These are phyloP conservation scores for Suillus bovinus DNA, from an alignment of 768 basidiomycete species.

Conservation along the genomic window DNA sequence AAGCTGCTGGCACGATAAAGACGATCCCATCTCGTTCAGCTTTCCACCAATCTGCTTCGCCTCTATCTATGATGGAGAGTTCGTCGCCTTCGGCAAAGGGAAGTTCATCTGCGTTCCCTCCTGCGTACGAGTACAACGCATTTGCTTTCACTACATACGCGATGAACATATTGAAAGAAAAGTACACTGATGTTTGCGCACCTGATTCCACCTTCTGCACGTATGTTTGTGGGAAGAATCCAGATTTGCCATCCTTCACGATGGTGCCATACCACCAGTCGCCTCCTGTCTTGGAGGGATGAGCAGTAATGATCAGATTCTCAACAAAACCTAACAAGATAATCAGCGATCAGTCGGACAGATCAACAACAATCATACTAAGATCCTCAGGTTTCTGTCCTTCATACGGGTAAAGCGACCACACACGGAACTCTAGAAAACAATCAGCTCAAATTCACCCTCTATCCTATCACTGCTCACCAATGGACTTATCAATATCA, in stretches of 20 bases:
- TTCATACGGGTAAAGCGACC: constrained; percentile 82
- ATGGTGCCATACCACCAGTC: constrained; percentile 94
- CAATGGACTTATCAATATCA: constrained; percentile 67
- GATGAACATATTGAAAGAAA: constrained; percentile 3
- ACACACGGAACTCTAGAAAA: constrained; percentile 63
- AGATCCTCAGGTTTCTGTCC: constrained; percentile 90
- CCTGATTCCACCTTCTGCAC: constrained; percentile 71
- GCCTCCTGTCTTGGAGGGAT: constrained; percentile 82
- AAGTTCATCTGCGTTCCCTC: constrained; percentile 76
- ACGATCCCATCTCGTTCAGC: constrained; percentile 84
- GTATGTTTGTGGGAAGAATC: constrained; percentile 91
- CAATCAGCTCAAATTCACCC: constrained; percentile 8
- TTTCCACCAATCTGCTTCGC: constrained; percentile 96
- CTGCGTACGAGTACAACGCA: constrained; percentile 79
- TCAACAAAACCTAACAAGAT: constrained; percentile 65
- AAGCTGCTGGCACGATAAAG: constrained; percentile 90
- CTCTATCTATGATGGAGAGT: constrained; percentile 76
- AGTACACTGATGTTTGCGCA: constrained; percentile 27
- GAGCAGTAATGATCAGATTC: constrained; percentile 74
- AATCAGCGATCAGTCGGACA: constrained; percentile 1
- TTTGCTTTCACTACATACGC: constrained; percentile 59
- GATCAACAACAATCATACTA: constrained; percentile 40
- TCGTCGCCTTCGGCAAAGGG: constrained; percentile 80
- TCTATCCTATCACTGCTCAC: constrained; percentile 39
- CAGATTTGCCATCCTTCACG: constrained; percentile 63